Evolutionary conservation across 2,329 filamentous ascomycete genomes (phyloP).

Genomic region (Diaporthe sp.): DNA sequence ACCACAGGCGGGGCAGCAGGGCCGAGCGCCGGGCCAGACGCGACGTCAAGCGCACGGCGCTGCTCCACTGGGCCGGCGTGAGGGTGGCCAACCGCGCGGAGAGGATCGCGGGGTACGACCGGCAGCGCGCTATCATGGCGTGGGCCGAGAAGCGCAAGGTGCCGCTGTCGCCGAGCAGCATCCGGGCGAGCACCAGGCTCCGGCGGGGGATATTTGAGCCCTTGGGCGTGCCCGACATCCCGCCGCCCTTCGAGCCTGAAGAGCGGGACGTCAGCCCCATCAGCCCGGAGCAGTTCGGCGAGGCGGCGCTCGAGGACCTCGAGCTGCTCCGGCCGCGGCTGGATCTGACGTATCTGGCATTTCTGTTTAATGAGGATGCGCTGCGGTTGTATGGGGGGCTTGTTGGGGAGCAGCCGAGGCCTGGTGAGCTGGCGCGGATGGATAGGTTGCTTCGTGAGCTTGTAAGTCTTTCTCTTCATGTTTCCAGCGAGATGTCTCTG

Average conservation of each 20-base stretch:
- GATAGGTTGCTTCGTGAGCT: neutral
- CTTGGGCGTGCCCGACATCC: neutral
- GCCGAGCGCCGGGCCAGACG: neutral
- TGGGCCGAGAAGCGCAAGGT: neutral
- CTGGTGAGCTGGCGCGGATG: neutral
- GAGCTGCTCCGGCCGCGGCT: neutral
- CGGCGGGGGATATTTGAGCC: neutral
- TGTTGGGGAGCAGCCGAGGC: neutral
- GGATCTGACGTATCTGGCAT: neutral
- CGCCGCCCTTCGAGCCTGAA: too few species aligned
- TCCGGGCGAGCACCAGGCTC: neutral
- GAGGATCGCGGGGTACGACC: neutral
- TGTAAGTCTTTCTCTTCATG: neutral
- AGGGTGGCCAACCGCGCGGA: neutral
- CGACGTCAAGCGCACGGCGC: neutral
- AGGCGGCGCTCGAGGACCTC: neutral
- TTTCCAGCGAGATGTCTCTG: too few species aligned
- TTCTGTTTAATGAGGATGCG: conserved; percentile 8
- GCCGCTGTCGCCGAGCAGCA: neutral
- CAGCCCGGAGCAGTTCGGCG: too few species aligned
- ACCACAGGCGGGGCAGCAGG: neutral
- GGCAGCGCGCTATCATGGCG: neutral
- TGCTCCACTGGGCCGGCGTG: neutral
- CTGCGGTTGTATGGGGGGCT: conserved; percentile 8
- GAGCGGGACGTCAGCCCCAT: too few species aligned